Conservation (phyloP, 306 rosid species). For the Biancaea sappan region DNA sequence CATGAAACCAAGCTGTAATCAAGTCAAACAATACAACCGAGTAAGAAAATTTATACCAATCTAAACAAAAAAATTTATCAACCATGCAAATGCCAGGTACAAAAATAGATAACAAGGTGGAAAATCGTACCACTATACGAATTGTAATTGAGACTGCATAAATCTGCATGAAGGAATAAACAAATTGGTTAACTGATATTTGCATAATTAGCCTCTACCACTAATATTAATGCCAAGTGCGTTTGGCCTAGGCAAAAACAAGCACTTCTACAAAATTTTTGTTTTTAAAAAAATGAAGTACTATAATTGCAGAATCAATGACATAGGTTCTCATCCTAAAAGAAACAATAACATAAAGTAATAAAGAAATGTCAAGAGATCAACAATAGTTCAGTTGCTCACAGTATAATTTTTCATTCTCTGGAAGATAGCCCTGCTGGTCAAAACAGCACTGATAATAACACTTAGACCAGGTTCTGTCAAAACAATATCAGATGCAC, state of each 20-base stretch:
- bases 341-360: too few species aligned
- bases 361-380: neutral
- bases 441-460: constrained; percentile 97
- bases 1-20: constrained; percentile 96
- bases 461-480: constrained; percentile 98
- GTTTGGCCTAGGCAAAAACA: constrained; percentile 5
- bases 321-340: neutral
- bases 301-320: neutral
- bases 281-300: neutral
- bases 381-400: constrained; percentile 37
- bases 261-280: neutral
- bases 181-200: constrained; percentile 1
- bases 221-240: neutral
- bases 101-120: neutral
- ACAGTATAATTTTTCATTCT: constrained; percentile 99
- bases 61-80: constrained; percentile 12
- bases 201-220: neutral
- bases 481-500: constrained; percentile 97
- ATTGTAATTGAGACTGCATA: constrained; percentile 98
- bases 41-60: constrained; percentile 25
- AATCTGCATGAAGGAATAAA: constrained; percentile 60
- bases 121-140: constrained; percentile 87
- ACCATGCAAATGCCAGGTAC: constrained; percentile 1
- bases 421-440: constrained; percentile 97
- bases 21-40: constrained; percentile 30